Conservation (phyloP, 2,329 filamentous ascomycete genomes). For the Phialophora chinensis region DNA sequence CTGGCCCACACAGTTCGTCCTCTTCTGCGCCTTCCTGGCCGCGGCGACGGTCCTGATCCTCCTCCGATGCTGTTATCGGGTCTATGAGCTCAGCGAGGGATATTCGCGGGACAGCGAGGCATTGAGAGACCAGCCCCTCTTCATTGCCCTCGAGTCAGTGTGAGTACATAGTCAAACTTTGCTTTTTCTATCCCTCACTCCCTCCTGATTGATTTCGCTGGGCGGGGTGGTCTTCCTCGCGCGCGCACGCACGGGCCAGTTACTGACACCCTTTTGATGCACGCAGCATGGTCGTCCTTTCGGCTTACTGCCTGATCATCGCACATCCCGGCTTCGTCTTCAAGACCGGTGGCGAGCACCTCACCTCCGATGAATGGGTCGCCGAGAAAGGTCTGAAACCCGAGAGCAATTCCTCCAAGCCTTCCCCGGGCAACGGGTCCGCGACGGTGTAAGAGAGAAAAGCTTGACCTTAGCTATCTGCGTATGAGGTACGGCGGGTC, state of each 20-base stretch:
- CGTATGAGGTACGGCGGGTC: not conserved
- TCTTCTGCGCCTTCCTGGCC: conserved; percentile 61
- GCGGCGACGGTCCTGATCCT: conserved; percentile 69
- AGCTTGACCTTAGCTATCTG: not conserved
- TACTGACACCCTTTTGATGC: conserved; percentile 24
- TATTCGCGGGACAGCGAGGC: conserved; percentile 54
- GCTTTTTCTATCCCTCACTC: not conserved
- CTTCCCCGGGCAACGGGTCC: not conserved
- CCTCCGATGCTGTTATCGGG: conserved; percentile 68
- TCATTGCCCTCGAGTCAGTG: conserved; percentile 61
- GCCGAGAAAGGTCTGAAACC: not conserved
- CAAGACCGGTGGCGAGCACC: conserved; percentile 19
- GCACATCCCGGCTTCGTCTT: conserved; percentile 36
- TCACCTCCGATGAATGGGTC: not conserved
- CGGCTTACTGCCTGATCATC: conserved; percentile 28
- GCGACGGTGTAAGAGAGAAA: not conserved
- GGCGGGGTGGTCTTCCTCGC: not conserved
- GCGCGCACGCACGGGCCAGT: conserved; percentile 10
- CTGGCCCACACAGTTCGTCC: conserved; percentile 53
- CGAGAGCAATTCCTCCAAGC: not conserved
- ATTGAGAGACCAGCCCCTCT: conserved; percentile 61
- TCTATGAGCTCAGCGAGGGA: conserved; percentile 64
- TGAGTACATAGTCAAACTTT: conserved; percentile 3
- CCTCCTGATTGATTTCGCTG: not conserved
- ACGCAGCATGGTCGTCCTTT: conserved; percentile 31